A percentile compares a stretch with the other conserved stretches of the same genome.
Evolutionary conservation across 2,329 filamentous ascomycete genomes (phyloP).

Genomic region (Aspergillus pseudoterreus): DNA sequence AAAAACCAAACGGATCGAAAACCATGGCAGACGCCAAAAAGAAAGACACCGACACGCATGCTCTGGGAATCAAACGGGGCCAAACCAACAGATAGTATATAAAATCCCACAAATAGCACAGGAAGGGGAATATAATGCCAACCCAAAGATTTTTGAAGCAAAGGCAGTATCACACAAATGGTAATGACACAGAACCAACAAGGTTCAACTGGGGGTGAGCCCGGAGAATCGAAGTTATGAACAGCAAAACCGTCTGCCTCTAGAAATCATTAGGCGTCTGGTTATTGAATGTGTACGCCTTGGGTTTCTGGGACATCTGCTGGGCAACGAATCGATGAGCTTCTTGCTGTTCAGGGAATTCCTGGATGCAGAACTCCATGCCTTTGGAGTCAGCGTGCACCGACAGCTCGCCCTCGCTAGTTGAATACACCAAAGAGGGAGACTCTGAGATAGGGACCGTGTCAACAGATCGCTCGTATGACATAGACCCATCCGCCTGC

Average conservation of each 20-base stretch:
- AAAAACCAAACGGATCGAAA: conserved; percentile 8
- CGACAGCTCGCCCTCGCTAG: conserved; percentile 26
- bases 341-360: conserved; percentile 43
- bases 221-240: background rate
- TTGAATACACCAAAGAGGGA: conserved; percentile 30
- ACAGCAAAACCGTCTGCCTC: background rate
- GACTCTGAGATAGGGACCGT: conserved; percentile 28
- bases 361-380: conserved; percentile 42
- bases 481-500: conserved; percentile 34
- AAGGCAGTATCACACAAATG: conserved; percentile 3
- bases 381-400: conserved; percentile 27
- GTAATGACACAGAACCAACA: conserved; percentile 1
- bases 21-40: conserved; percentile 10
- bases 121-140: background rate
- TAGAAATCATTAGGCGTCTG: conserved; percentile 37
- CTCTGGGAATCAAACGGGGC: conserved; percentile 11
- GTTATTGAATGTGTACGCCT: conserved; percentile 44
- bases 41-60: conserved; percentile 15
- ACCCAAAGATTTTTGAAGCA: conserved; percentile 5
- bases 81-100: conserved; percentile 9
- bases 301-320: conserved; percentile 39
- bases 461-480: conserved; percentile 31
- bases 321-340: conserved; percentile 42
- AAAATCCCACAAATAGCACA: conserved; percentile 10
- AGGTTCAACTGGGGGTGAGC: background rate